Evolutionary conservation across 140 eudicot species (phyloP).

Genomic region (Erigeron philadelphicus): DNA sequence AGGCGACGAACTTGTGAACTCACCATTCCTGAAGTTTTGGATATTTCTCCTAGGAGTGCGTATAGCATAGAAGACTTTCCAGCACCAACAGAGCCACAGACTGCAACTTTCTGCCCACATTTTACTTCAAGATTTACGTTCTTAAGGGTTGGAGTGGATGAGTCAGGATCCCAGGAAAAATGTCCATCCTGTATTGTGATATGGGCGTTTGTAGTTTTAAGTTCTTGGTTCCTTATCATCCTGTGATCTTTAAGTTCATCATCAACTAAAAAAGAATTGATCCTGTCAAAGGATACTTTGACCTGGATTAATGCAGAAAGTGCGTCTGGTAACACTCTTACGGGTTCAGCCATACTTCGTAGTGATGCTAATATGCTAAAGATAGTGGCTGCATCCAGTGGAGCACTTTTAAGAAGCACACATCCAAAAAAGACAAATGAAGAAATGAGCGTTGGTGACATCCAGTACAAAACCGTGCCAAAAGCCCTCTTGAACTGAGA

Average conservation of each 20-base stretch:
- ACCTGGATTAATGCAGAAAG: conserved; percentile 53
- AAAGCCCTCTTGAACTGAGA: conserved; percentile 34
- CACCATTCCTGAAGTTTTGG: conserved; percentile 52
- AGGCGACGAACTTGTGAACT: conserved; percentile 16
- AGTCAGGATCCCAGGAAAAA: conserved; percentile 61
- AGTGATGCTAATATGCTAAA: conserved; percentile 55
- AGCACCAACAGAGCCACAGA: conserved; percentile 76
- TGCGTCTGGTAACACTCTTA: conserved; percentile 54
- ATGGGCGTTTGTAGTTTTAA: conserved; percentile 6
- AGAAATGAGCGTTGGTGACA: conserved; percentile 72
- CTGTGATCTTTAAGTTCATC: conserved; percentile 49
- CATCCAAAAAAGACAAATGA: conserved; percentile 51
- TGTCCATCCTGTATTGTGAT: conserved; percentile 40
- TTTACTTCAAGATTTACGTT: conserved; percentile 41
- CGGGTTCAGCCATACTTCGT: conserved; percentile 61
- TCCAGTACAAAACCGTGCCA: conserved; percentile 54
- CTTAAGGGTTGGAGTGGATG: conserved; percentile 31
- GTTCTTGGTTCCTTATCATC: conserved; percentile 10
- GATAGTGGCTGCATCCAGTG: conserved; percentile 55
- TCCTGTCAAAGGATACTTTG: conserved; percentile 62
- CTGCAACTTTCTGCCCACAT: conserved; percentile 53
- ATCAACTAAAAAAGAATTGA: conserved; percentile 49
- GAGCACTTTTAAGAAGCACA: conserved; percentile 42
- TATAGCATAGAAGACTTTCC: conserved; percentile 68
- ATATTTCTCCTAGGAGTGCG: conserved; percentile 63